Percentiles rank a stretch among this genome's conserved stretches.
These are phyloP conservation scores for Cystoisospora suis DNA, from an alignment of 169 alveolate species.

Conservation along the genomic window DNA sequence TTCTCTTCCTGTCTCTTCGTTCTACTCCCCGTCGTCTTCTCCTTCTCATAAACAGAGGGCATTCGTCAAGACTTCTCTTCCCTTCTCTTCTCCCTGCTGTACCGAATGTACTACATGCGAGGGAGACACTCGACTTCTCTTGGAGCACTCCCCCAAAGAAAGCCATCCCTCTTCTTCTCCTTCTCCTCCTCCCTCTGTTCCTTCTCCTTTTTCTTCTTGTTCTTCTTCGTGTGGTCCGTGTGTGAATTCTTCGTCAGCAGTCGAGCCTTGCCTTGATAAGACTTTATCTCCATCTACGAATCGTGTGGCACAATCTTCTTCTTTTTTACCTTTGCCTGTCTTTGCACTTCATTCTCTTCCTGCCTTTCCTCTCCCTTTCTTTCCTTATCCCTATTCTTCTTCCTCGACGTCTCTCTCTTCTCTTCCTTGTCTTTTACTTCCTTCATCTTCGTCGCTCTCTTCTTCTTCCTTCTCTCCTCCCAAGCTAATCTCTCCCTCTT, in stretches of 20 bases:
- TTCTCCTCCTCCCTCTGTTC: not conserved
- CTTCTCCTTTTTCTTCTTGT: not conserved
- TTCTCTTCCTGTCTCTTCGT: no score
- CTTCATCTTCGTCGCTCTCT: not conserved
- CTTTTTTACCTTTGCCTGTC: no score
- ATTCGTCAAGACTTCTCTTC: no score
- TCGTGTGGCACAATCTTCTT: no score
- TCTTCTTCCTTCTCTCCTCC: no score
- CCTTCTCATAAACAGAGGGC: no score
- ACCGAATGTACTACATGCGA: no score
- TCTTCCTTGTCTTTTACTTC: not conserved
- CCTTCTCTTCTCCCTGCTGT: no score
- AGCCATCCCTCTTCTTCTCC: not conserved
- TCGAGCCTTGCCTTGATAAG: not conserved
- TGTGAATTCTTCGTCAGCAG: not conserved
- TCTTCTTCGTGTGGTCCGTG: not conserved
- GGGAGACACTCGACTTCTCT: no score
- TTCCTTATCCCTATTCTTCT: not conserved
- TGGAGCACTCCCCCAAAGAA: not conserved
- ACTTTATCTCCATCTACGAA: not conserved
- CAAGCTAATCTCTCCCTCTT: not conserved
- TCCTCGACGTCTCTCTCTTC: not conserved
- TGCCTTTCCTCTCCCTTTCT: not conserved
- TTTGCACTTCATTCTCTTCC: slow-evolving; percentile 8
- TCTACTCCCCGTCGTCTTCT: no score